Evolutionary conservation across 2,329 filamentous ascomycete genomes (phyloP).

Genomic region (Monosporascus cannonballus): DNA sequence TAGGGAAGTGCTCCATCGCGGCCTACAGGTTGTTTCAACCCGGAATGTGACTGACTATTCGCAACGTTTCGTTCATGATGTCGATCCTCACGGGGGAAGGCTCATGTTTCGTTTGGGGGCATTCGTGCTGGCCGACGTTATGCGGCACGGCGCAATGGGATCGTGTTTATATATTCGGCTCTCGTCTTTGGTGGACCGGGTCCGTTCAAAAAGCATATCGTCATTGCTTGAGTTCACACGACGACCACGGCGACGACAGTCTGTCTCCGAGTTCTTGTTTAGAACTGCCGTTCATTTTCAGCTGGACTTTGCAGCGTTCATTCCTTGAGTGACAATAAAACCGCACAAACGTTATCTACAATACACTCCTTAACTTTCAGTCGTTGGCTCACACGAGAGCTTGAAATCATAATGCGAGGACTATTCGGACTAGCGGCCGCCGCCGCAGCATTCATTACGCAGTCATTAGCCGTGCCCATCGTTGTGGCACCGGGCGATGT

Average conservation of each 20-base stretch:
- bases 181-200: no score
- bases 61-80: neutral
- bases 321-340: neutral
- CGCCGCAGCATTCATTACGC: constrained; percentile 14
- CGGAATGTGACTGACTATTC: neutral
- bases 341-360: neutral
- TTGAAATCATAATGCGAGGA: constrained; percentile 15
- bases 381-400: neutral
- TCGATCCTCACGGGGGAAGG: neutral
- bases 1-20: neutral
- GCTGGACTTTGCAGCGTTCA: neutral
- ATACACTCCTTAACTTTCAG: neutral
- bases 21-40: neutral
- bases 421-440: constrained; percentile 18
- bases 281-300: neutral
- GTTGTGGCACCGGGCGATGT: constrained; percentile 24
- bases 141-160: no score
- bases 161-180: neutral
- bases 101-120: neutral
- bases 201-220: no score
- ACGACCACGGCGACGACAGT: neutral
- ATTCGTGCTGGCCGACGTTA: no score
- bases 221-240: neutral
- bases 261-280: neutral
- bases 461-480: constrained; percentile 27